Base-by-base conservation (phyloP, 345 rosid genomes). In the Geranium rotundifolium region DNA sequence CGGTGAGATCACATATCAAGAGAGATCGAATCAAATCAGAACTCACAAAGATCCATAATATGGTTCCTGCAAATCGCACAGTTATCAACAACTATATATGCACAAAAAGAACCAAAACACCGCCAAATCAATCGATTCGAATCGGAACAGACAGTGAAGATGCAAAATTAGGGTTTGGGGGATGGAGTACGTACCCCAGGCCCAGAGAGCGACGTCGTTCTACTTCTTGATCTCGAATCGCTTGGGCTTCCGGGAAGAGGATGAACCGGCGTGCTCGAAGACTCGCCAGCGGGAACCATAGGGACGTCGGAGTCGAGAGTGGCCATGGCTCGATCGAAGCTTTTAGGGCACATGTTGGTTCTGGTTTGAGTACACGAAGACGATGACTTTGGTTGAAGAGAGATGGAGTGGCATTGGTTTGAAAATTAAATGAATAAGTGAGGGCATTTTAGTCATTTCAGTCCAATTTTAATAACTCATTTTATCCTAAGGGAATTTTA, bases 31-130 rank as follows among this genome's bases (percentile, higher is more conserved):
- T 23, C 27, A 63, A 23, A 23, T 46, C 8, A n/a, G 52, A 19
- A 77, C 95, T 73, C 70, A 93, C 99, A 93, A 13, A 93, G 97
- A 80, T 87, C 97, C 96, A 88, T 90, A 70, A 93, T 90, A 56
- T 87, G 99, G 70, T 87, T 90, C 72, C 96, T 71, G 73, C 99
- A 93, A 77, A 93, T 90, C n/a, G 97, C 99, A 65, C 97, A 93
- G 71, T 90, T 87, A 70, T 90, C 99, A 3, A 93, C 96, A 18
- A 86, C 99, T 61, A 90, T 90, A 77, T 90, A 97, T 90, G 75
- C 76, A 79, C 29, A 31, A 67, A 30, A 54, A 63, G 73, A 20
- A 39, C 23, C 18, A 64, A 65, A 18, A 68, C 15, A 64, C 20
- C 34, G 58, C 30, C 58, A 50, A 58, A 19, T n/a, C 61, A 30